These are phyloP conservation scores for Knufia petricola DNA, from an alignment of 2,329 filamentous ascomycete genomes.

Conservation along the genomic window DNA sequence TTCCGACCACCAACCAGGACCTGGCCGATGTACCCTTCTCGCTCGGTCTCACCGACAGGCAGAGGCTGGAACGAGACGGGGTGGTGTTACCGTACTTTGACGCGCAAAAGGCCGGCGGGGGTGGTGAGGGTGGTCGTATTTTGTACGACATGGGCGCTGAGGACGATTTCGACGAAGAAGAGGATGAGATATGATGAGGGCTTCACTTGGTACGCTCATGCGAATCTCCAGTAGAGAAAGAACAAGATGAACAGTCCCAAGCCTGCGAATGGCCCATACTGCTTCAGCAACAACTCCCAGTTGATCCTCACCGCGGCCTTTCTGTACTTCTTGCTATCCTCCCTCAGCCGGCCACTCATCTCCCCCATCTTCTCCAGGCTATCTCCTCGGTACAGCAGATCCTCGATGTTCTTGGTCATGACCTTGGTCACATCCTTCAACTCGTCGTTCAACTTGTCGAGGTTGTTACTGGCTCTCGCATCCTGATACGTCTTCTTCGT, in stretches of 20 bases:
- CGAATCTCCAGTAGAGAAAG: slow-evolving; percentile 89
- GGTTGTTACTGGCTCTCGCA: slow-evolving; percentile 77
- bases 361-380: slow-evolving; percentile 95
- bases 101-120: slow-evolving; percentile 69
- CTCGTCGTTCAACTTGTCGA: slow-evolving; percentile 94
- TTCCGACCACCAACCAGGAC: slow-evolving; percentile 38
- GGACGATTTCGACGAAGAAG: slow-evolving; percentile 94
- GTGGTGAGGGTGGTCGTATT: slow-evolving; percentile 82
- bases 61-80: slow-evolving; percentile 73
- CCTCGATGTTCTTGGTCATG: slow-evolving; percentile 99
- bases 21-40: slow-evolving; percentile 71
- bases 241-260: slow-evolving; percentile 73
- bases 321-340: slow-evolving; percentile 91
- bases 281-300: slow-evolving; percentile 92
- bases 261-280: slow-evolving; percentile 85
- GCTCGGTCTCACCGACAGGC: slow-evolving; percentile 79
- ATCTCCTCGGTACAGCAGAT: slow-evolving; percentile 88
- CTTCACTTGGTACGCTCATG: slow-evolving; percentile 41
- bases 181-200: slow-evolving; percentile 66
- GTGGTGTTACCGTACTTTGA: slow-evolving; percentile 95
- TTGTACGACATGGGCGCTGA: slow-evolving; percentile 94
- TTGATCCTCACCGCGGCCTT: slow-evolving; percentile 91
- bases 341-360: slow-evolving; percentile 72
- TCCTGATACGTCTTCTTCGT: slow-evolving; percentile 94
- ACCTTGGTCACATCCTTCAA: slow-evolving; percentile 95